These are phyloP conservation scores for Phalaenopsis aphrodite DNA, from an alignment of 106 monocot species.

Conservation along the genomic window DNA sequence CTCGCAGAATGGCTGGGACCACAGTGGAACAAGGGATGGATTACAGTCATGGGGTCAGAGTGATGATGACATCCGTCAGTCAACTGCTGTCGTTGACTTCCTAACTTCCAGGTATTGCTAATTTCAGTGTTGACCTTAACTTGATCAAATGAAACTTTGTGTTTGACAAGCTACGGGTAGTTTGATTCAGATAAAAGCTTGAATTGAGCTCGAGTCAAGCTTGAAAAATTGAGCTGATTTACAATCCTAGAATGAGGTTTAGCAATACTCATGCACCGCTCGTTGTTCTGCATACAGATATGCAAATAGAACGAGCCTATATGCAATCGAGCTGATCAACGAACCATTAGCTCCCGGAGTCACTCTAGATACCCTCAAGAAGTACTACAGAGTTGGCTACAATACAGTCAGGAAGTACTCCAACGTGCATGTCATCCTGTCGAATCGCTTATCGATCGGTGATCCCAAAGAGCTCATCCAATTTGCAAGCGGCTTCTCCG, in stretches of 20 bases:
- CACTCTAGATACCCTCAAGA: constrained; percentile 27
- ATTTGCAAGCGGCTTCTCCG: constrained; percentile 41
- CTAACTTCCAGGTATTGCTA: constrained; percentile 47
- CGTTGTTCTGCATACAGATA: constrained; percentile 17
- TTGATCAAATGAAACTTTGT: too few relatives aligned
- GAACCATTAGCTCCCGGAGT: constrained; percentile 59
- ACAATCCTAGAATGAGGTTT: too few relatives aligned
- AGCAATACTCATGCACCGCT: too few relatives aligned
- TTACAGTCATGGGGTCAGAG: constrained; percentile 53
- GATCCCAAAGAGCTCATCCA: constrained; percentile 41
- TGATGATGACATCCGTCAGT: constrained; percentile 33
- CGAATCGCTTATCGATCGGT: constrained; percentile 29
- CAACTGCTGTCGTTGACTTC: constrained; percentile 57
- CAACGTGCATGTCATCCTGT: constrained; percentile 70
- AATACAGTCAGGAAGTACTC: constrained; percentile 42
- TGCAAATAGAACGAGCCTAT: constrained; percentile 20
- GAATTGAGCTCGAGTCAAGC: too few relatives aligned
- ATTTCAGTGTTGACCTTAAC: too few relatives aligned
- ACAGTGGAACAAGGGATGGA: constrained; percentile 71
- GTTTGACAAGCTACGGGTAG: too few relatives aligned
- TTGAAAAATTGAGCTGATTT: too few relatives aligned
- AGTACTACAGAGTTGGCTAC: constrained; percentile 65
- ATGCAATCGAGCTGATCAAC: constrained; percentile 67
- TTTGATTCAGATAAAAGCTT: too few relatives aligned
- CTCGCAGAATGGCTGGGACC: constrained; percentile 48